phyloP scores from a whole-genome alignment of 345 rosid genomes.

The Linum usitatissimum region DNA sequence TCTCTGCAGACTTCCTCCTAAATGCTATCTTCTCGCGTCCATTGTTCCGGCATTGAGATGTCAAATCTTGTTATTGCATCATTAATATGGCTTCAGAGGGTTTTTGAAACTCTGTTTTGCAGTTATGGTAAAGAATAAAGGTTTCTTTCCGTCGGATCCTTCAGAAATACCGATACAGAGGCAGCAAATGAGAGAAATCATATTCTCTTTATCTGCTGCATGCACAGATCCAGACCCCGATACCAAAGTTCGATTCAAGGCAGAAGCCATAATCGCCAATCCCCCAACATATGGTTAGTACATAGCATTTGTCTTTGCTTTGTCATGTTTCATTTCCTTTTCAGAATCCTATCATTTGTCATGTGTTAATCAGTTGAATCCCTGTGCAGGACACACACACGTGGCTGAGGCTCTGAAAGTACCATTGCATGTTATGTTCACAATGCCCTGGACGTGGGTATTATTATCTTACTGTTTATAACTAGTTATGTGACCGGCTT shows the following conservation, averaged over 20 bases:
- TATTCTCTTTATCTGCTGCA: slow-evolving; percentile 40
- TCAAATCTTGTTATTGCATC: too few relatives aligned
- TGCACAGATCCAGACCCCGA: slow-evolving; percentile 37
- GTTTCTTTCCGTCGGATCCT: slow-evolving; percentile 47
- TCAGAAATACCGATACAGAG: slow-evolving; percentile 45
- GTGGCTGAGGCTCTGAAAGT: slow-evolving; percentile 39
- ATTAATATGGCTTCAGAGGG: too few relatives aligned
- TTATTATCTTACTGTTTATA: slow-evolving; percentile 1
- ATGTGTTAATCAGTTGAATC: not conserved
- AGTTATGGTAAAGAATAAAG: slow-evolving; percentile 65
- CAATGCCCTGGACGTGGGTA: slow-evolving; percentile 60
- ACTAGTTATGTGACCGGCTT: not conserved
- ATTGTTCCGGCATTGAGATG: too few relatives aligned
- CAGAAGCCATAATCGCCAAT: slow-evolving; percentile 49
- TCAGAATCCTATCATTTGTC: not conserved
- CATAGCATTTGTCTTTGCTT: not conserved
- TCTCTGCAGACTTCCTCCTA: too few relatives aligned
- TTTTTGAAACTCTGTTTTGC: slow-evolving; percentile 8
- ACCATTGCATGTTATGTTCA: slow-evolving; percentile 44
- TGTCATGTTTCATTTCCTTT: not conserved
- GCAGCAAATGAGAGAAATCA: slow-evolving; percentile 37
- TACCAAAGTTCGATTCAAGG: slow-evolving; percentile 20
- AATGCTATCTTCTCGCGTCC: too few relatives aligned
- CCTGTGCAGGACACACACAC: slow-evolving; percentile 40
- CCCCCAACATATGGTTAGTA: slow-evolving; percentile 48